phyloP scores from a whole-genome alignment of 805 yeast genomes.

The Candida stauntonica region DNA sequence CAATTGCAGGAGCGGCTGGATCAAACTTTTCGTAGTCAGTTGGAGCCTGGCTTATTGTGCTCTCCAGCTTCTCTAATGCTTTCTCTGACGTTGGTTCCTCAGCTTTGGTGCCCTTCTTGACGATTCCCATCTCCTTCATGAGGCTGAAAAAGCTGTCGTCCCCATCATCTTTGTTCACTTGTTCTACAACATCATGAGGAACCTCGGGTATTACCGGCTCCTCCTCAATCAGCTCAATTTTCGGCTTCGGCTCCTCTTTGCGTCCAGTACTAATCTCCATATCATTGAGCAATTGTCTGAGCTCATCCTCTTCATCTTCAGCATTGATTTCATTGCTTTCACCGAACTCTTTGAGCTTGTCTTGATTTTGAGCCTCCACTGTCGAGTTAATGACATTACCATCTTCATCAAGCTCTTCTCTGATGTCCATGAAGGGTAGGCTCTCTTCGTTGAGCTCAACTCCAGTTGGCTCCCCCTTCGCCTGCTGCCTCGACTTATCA shows the following conservation, averaged over 20 bases:
- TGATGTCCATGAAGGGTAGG: constrained; percentile 73
- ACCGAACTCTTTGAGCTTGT: constrained; percentile 23
- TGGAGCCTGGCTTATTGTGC: no score
- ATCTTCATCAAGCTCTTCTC: constrained; percentile 82
- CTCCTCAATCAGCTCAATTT: constrained; percentile 6
- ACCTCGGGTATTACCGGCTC: background rate
- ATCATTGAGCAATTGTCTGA: constrained; percentile 30
- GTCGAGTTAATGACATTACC: constrained; percentile 56
- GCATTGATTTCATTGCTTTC: constrained; percentile 10
- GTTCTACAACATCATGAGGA: constrained; percentile 3
- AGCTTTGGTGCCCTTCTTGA: constrained; percentile 4
- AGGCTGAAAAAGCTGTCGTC: constrained; percentile 8
- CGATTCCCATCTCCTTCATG: constrained; percentile 18
- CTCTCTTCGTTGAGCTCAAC: constrained; percentile 37
- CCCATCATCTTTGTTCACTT: constrained; percentile 7
- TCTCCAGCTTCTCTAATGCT: no score
- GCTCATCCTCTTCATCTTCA: constrained; percentile 17
- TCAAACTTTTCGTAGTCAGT: constrained; percentile 1
- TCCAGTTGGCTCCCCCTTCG: constrained; percentile 7
- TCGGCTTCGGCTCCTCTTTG: constrained; percentile 4
- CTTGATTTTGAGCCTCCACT: constrained; percentile 36
- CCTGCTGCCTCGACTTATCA: constrained; percentile 6
- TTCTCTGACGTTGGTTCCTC: background rate
- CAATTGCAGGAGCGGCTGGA: constrained; percentile 28
- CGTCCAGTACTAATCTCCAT: constrained; percentile 19